Evolutionary conservation across 2,329 filamentous ascomycete species (phyloP), one percentile per base, ranked within the genome.

Genomic region (Paramyrothecium sp.): DNA sequence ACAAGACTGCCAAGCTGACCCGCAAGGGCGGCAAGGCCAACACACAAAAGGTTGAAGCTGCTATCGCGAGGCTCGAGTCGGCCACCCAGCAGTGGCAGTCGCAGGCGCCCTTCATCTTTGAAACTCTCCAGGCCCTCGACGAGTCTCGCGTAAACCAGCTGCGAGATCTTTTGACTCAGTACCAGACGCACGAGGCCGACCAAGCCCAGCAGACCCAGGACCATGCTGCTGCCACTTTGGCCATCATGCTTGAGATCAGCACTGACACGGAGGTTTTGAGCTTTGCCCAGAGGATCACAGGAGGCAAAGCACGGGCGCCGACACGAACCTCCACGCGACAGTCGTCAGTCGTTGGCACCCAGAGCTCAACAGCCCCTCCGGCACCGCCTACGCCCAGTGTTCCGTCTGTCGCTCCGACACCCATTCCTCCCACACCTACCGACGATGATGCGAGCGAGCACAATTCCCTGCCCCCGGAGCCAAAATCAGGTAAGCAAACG

Each of bases 81-180:
- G 89, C 92, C n/a, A 85, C 82, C 49, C 84, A 89, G 63, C 90
- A 96, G 70, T 99, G 95, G 95, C 89, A 97, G 56, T 92, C 92
- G 1, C 92, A 97, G 72, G 92, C 95, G 16, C 95, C 95, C 1
- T 98, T 91, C 73, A 89, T 97, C 59, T 97, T 96, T 69, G 95
- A 99, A 75, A 90, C 89, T 59, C 84, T 99, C 23, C 95, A 99
- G 72, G 89, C 91, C 7, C 79, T 96, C 33, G 95, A 99, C 69
- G 95, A 99, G 77, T 88, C 85, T 65, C 87, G 95, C 56, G 80
- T 96, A 63, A 97, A 97, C 72, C 89, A 96, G 68, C 81, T 99
- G 58, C 89, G 94, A 60, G 94, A 98, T 73, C 85, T 91, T 46
- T 82, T 99, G 59, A 98, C 95, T 1, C 93, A 97, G 68, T 90